These are phyloP conservation scores for Suillus fuscotomentosus DNA, from an alignment of 768 basidiomycete genomes.

Conservation along the genomic window DNA sequence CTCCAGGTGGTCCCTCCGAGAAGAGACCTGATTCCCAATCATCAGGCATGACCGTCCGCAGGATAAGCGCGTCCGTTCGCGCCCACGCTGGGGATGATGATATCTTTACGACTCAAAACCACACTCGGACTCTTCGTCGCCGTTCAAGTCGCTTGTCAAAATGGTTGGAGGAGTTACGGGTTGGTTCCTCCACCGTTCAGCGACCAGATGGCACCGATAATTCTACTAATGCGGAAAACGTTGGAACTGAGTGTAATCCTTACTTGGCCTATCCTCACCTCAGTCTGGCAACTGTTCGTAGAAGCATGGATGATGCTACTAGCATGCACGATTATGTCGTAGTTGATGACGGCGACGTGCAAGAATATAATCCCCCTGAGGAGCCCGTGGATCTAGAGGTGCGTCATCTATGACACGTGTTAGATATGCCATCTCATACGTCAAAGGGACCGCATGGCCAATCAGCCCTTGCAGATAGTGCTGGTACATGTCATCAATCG, in stretches of 20 bases:
- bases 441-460: conserved; percentile 23
- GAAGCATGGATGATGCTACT: conserved; percentile 30
- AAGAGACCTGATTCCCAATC: conserved; percentile 24
- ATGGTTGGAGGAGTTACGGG: conserved; percentile 45
- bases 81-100: conserved; percentile 12
- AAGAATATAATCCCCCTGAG: conserved; percentile 23
- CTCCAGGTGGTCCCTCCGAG: conserved; percentile 16
- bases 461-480: conserved; percentile 19
- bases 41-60: conserved; percentile 30
- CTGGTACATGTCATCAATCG: conserved; percentile 30
- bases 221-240: conserved; percentile 20
- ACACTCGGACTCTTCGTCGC: conserved; percentile 24
- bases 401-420: conserved; percentile 25
- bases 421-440: conserved; percentile 16
- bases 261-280: conserved; percentile 42
- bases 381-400: conserved; percentile 18
- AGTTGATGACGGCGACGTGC: conserved; percentile 32
- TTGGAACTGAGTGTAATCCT: conserved; percentile 34
- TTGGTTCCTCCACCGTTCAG: conserved; percentile 17
- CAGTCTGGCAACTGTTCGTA: conserved; percentile 26
- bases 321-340: conserved; percentile 42
- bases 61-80: conserved; percentile 22
- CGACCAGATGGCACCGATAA: conserved; percentile 15
- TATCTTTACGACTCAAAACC: background rate
- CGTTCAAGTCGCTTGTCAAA: conserved; percentile 40